Percentiles rank a stretch among this genome's conserved stretches.
Evolutionary conservation across 176 grass and related monocot species (phyloP).

Genomic region (Oryza brachyantha): DNA sequence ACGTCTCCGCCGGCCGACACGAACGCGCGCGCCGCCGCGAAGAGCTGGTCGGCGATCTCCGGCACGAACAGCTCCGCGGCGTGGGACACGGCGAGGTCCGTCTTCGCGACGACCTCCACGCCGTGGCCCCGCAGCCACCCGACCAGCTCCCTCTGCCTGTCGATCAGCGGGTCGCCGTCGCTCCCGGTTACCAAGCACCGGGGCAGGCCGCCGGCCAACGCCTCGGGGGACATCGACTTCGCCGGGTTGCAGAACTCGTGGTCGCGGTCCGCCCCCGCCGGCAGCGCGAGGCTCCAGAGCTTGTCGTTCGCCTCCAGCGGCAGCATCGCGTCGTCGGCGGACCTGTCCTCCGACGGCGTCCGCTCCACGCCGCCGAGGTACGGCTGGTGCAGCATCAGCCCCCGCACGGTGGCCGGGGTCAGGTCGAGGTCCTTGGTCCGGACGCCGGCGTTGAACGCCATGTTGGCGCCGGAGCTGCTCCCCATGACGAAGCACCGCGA

Average conservation of each 20-base stretch:
- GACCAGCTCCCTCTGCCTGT: constrained; percentile 59
- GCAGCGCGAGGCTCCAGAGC: constrained; percentile 76
- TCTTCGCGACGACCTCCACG: constrained; percentile 48
- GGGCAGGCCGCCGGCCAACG: constrained; percentile 16
- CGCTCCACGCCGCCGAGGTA: constrained; percentile 75
- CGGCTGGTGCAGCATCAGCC: constrained; percentile 72
- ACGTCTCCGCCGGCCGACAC: constrained; percentile 20
- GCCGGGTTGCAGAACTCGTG: constrained; percentile 75
- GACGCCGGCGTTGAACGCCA: constrained; percentile 54
- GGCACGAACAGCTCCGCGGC: constrained; percentile 64
- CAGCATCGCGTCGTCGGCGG: constrained; percentile 57
- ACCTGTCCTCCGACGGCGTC: constrained; percentile 55
- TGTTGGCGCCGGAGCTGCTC: constrained; percentile 91
- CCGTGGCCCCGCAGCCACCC: constrained; percentile 44
- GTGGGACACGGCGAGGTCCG: constrained; percentile 50
- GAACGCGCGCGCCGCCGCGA: constrained; percentile 54
- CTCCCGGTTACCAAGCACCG: constrained; percentile 56
- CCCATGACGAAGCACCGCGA: constrained; percentile 71
- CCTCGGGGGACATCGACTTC: not conserved
- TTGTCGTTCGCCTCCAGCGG: constrained; percentile 66
- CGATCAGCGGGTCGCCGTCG: constrained; percentile 66
- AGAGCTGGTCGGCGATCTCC: constrained; percentile 40
- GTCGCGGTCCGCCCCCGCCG: constrained; percentile 44
- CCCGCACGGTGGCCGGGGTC: constrained; percentile 12
- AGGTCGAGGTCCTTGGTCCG: constrained; percentile 28